Conservation (phyloP, 768 basidiomycete species). For the Pisolithus orientalis region DNA sequence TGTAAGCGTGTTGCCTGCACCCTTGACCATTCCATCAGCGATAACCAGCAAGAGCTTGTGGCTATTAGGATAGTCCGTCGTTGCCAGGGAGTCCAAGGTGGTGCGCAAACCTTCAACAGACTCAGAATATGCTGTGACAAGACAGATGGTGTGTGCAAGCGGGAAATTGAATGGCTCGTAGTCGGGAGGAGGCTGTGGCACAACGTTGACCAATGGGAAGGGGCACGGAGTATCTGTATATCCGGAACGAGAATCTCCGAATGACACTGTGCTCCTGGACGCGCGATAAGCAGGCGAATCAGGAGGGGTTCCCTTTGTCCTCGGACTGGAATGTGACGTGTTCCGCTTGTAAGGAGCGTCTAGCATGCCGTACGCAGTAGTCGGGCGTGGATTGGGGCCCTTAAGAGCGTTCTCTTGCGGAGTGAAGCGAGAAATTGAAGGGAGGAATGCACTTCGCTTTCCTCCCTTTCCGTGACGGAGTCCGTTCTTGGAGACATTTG, state of each 20-base stretch:
- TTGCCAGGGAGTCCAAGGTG: constrained; percentile 96
- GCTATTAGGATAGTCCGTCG: constrained; percentile 96
- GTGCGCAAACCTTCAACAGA: constrained; percentile 94
- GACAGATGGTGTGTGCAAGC: constrained; percentile 86
- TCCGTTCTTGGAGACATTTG: constrained; percentile 79
- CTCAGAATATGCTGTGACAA: constrained; percentile 98
- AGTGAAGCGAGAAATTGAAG: constrained; percentile 70
- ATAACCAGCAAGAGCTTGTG: constrained; percentile 96
- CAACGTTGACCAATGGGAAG: constrained; percentile 86
- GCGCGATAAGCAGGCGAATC: constrained; percentile 64
- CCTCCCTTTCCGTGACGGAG: constrained; percentile 41
- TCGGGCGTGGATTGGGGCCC: constrained; percentile 45
- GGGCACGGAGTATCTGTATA: constrained; percentile 76
- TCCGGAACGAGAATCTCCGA: constrained; percentile 45
- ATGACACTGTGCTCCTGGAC: constrained; percentile 79
- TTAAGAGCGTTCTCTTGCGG: constrained; percentile 58
- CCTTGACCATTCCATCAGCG: constrained; percentile 97
- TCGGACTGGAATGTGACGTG: constrained; percentile 42
- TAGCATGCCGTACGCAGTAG: constrained; percentile 61
- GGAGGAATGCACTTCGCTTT: constrained; percentile 55
- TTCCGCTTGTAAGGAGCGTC: constrained; percentile 60
- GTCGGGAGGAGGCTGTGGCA: constrained; percentile 87
- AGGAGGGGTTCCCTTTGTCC: constrained; percentile 57
- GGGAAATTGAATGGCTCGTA: constrained; percentile 97
- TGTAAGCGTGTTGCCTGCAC: constrained; percentile 79